Conservation (phyloP, 352 stramenopile species). For the Phytophthora syringae region DNA sequence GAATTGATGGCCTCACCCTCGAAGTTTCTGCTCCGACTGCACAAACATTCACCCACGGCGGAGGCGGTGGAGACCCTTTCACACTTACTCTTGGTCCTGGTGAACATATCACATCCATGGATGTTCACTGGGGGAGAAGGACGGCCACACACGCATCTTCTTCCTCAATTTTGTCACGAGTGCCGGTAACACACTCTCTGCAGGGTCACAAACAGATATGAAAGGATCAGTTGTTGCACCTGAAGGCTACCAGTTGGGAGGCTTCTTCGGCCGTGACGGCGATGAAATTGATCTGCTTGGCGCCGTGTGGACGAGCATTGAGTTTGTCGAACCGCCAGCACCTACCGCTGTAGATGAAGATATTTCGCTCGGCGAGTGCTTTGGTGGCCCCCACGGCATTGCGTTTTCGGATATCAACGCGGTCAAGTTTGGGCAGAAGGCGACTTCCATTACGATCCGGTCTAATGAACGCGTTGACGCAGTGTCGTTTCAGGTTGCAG, state of each 20-base stretch:
- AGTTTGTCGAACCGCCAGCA: neutral
- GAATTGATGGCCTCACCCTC: slow-evolving; percentile 44
- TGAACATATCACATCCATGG: slow-evolving; percentile 18
- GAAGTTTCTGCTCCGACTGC: slow-evolving; percentile 17
- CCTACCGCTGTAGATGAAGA: slow-evolving; percentile 14
- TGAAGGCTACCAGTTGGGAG: slow-evolving; percentile 46
- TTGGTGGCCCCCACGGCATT: slow-evolving; percentile 46
- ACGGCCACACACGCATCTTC: slow-evolving; percentile 42
- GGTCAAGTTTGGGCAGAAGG: slow-evolving; percentile 25
- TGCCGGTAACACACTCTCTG: slow-evolving; percentile 26
- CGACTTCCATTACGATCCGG: slow-evolving; percentile 43
- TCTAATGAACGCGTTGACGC: slow-evolving; percentile 39
- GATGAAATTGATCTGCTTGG: slow-evolving; percentile 45
- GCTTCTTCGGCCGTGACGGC: slow-evolving; percentile 49
- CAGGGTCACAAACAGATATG: slow-evolving; percentile 35
- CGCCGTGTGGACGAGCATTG: slow-evolving; percentile 47
- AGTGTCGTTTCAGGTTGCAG: slow-evolving; percentile 37
- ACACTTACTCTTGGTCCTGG: slow-evolving; percentile 37
- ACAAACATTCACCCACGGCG: slow-evolving; percentile 38
- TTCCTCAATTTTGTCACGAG: slow-evolving; percentile 46
- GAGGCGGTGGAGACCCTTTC: slow-evolving; percentile 30
- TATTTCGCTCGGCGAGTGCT: slow-evolving; percentile 35
- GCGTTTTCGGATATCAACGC: slow-evolving; percentile 40
- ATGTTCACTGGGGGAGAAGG: slow-evolving; percentile 38
- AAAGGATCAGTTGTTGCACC: slow-evolving; percentile 42